Evolutionary conservation across 345 rosid genomes (phyloP).

Genomic region (Orychophragmus violaceus): DNA sequence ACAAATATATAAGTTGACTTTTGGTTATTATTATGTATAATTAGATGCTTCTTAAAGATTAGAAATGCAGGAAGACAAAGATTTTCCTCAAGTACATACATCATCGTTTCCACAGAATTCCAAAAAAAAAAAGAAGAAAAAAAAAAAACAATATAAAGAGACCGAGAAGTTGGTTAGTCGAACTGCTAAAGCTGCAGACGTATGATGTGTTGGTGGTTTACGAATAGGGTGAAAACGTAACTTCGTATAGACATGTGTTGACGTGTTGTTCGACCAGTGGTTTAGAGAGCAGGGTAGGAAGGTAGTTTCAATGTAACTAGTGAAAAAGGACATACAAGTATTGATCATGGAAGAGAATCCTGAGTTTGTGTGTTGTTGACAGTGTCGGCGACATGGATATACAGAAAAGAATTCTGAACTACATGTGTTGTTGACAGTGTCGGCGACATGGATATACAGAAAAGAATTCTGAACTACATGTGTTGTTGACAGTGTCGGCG

Average conservation of each 20-base stretch:
- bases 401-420: too few relatives aligned
- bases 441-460: too few relatives aligned
- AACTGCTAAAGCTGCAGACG: slow-evolving; percentile 21
- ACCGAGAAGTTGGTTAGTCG: neutral
- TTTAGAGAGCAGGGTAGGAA: neutral
- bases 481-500: too few relatives aligned
- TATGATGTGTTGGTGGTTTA: neutral
- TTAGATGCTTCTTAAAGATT: neutral
- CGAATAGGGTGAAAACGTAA: neutral
- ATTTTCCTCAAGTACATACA: neutral
- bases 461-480: too few relatives aligned
- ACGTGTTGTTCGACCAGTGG: slow-evolving; percentile 5
- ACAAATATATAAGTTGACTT: neutral
- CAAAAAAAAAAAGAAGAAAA: too few relatives aligned
- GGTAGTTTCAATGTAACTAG: neutral
- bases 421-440: too few relatives aligned
- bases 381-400: too few relatives aligned
- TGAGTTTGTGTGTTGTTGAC: too few relatives aligned
- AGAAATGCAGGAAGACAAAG: neutral
- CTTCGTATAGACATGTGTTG: neutral
- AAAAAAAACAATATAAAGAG: neutral
- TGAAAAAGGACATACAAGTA: neutral
- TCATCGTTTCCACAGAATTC: neutral
- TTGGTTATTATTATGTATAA: neutral
- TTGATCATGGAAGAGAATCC: too few relatives aligned